Conservation (phyloP, 192 early-diverging fungal genomes). For the Podila minutissima region DNA sequence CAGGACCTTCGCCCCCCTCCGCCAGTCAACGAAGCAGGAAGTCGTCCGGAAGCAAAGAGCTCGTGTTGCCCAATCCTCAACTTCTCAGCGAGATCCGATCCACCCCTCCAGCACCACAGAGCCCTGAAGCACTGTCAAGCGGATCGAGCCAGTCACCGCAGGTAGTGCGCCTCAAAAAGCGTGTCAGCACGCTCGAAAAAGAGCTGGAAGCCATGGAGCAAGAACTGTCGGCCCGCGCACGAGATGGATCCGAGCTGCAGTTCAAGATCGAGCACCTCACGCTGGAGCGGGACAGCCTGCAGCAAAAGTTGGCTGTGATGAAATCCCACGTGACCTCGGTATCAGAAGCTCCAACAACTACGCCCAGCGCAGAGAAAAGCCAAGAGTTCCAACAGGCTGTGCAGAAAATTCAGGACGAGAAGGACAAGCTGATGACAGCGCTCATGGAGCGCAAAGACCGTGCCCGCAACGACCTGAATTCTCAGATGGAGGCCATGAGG, state of each 20-base stretch:
- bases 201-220: constrained; percentile 13
- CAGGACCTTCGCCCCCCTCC: background rate
- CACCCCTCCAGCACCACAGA: background rate
- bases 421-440: constrained; percentile 1
- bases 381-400: constrained; percentile 7
- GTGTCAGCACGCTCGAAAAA: constrained; percentile 17
- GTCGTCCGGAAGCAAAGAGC: background rate
- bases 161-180: constrained; percentile 13
- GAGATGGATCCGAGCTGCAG: constrained; percentile 15
- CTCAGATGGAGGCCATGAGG: constrained; percentile 5
- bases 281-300: constrained; percentile 8
- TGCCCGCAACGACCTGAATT: background rate
- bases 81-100: constrained; percentile 3
- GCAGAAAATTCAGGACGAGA: constrained; percentile 18
- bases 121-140: background rate
- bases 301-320: background rate
- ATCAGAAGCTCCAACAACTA: background rate
- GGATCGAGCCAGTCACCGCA: background rate
- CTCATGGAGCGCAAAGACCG: constrained; percentile 15
- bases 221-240: constrained; percentile 2
- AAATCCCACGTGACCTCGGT: background rate
- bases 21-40: background rate
- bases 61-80: constrained; percentile 22
- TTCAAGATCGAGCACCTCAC: constrained; percentile 11
- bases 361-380: background rate